Base-by-base conservation (phyloP, 192 early-diverging fungal genomes). In the Endogone sp. region DNA sequence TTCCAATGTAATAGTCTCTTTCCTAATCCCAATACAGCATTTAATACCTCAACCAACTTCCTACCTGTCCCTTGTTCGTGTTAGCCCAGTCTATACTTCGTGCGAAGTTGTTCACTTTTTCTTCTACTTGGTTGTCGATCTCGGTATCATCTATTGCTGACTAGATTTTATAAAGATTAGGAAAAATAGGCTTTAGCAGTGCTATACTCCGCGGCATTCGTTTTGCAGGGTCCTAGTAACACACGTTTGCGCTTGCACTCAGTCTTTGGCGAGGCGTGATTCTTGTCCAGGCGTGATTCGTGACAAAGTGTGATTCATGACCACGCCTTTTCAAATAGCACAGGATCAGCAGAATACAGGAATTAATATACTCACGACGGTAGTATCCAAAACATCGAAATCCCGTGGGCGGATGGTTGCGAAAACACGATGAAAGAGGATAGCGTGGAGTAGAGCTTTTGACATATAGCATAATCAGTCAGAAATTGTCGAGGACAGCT, bases 401-500 rank as follows among this genome's bases (percentile, higher is more conserved):
- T 88, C 86, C 30, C 72, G 74, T 22, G 86, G 86, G 26, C 68
- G 78, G 63, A 88, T 73, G 58, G 79, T 88, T 27, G 75, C 71
- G 60, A 86, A 77, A 22, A 86, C 68, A 27, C 86, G 68, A 81
- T 88, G 85, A 64, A 88, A 88, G 60, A 86, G 79, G 30, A 88
- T 85, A 2, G 86, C 81, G 64, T 88, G 86, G 4, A 88, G 66
- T 21, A 88, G 65, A 26, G 83, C 85, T 76, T 20, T 68, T 56
- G 63, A 32, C 3, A 21, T 32, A 11, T 55, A n/a, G 25, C 2
- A 6, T 60, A 32, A 60, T 56, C 22, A 56, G 28, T 29, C 28
- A 21, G 28, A 29, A 23, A 22, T 23, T 44, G 16, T 4, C 11
- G 24, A 9, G 6, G 8, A 22, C 30, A 24, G 29, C 29, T 65